Conservation (phyloP, 2,329 filamentous ascomycete species). For the Ambrosiella cleistominuta region DNA sequence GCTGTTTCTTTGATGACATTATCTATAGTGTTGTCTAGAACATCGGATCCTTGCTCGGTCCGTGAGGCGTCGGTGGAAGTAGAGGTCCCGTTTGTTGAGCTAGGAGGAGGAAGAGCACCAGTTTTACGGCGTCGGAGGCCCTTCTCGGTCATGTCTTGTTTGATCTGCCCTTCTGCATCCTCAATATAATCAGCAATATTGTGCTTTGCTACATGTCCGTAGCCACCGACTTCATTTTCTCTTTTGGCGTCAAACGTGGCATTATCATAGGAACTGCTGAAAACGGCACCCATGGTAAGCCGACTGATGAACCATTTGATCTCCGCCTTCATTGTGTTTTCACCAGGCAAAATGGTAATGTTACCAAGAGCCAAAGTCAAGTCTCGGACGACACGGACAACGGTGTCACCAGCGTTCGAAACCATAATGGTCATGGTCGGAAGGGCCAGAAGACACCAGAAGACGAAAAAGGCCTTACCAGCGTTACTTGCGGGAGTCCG, state of each 20-base stretch:
- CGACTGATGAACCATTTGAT: slow-evolving; percentile 26
- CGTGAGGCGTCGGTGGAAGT: too few species aligned
- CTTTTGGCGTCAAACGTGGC: neutral
- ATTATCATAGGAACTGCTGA: slow-evolving; percentile 15
- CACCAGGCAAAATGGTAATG: slow-evolving; percentile 42
- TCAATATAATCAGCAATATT: neutral
- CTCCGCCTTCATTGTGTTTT: slow-evolving; percentile 29
- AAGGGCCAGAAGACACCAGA: slow-evolving; percentile 74
- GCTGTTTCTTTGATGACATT: too few species aligned
- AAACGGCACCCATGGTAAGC: slow-evolving; percentile 28
- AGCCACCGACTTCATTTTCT: slow-evolving; percentile 1
- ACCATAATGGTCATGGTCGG: slow-evolving; percentile 81
- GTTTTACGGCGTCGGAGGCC: neutral
- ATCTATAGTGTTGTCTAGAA: too few species aligned
- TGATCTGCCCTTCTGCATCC: slow-evolving; percentile 5
- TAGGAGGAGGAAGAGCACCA: too few species aligned
- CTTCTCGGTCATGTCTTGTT: neutral
- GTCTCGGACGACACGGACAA: slow-evolving; percentile 46
- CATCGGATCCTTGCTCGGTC: neutral
- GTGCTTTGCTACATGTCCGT: neutral
- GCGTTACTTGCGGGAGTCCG: slow-evolving; percentile 57
- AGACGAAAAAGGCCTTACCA: slow-evolving; percentile 76
- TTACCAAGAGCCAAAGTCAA: slow-evolving; percentile 38
- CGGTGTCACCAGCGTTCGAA: slow-evolving; percentile 66
- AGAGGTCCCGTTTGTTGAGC: neutral